Percentiles rank a stretch among this genome's conserved stretches.
These are phyloP conservation scores for Heliosperma pusillum DNA, from an alignment of 148 eudicot genomes.

Conservation along the genomic window DNA sequence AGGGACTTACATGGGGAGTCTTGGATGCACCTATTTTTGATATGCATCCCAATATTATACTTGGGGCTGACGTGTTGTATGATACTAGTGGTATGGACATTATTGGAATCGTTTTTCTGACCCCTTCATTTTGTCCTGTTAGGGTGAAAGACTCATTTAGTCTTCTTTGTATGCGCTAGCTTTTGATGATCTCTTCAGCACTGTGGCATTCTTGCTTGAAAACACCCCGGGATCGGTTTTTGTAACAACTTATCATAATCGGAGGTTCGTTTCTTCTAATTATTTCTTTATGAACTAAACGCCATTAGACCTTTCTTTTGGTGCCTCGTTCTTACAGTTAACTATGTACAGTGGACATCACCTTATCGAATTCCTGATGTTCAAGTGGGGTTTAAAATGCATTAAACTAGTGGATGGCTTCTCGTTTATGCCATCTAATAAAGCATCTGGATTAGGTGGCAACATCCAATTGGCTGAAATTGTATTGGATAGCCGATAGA, in stretches of 20 bases:
- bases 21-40: constrained; percentile 72
- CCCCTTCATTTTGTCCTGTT: background rate
- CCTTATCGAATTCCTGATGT: constrained; percentile 87
- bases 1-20: constrained; percentile 84
- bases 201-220: constrained; percentile 82
- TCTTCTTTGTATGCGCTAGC: constrained; percentile 36
- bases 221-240: constrained; percentile 68
- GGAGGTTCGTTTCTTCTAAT: constrained; percentile 50
- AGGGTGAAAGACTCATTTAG: background rate
- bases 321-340: background rate
- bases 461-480: constrained; percentile 93
- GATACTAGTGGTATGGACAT: constrained; percentile 55
- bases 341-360: constrained; percentile 78
- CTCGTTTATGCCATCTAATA: constrained; percentile 68
- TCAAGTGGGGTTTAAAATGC: constrained; percentile 84
- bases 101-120: background rate
- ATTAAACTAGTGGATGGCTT: constrained; percentile 80
- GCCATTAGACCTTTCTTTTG: background rate
- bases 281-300: background rate
- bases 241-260: constrained; percentile 82
- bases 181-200: constrained; percentile 89
- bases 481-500: constrained; percentile 31
- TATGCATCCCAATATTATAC: constrained; percentile 60
- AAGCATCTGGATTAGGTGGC: constrained; percentile 72
- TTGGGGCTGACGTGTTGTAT: constrained; percentile 96